Base-by-base conservation (phyloP, 768 basidiomycete species). In the Crucibulum laeve region DNA sequence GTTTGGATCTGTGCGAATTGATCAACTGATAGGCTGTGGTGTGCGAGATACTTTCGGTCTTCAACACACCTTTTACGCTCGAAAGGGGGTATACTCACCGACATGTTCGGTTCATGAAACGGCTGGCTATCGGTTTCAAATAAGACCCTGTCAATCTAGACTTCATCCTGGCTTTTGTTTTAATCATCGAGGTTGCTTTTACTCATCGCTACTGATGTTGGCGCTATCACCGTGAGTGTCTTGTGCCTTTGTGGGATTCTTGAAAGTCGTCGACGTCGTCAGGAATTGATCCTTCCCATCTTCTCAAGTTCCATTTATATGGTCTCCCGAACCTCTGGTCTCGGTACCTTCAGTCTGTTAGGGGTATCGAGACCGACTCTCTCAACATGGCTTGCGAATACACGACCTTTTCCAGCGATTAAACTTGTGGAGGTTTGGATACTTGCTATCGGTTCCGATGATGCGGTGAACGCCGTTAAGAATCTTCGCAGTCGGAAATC, bases 201-300 rank as follows among this genome's bases (percentile, higher is more conserved):
- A 18, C n/a, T 18, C 30, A 43, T 43, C 10, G 7, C 33, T 43
- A 19, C 45, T 48, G 43, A 26, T 42, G 43, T 56, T 52, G 52
- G 48, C 55, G 51, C 53, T 54, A 54, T 56, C 55, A 53, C 51
- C 55, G 57, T 56, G 53, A 50, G 52, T 51, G 22, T 52, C 50
- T 54, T 47, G 30, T 49, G 26, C 57, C 44, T 47, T 52, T 52
- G 42, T 50, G 23, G 38, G 57, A 22, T 40, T 41, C 40, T 49
- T 40, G 46, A 24, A 21, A 26, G 35, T 48, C 50, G 50, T 47
- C 45, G 43, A 52, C 46, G 40, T 53, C 47, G 48, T 51, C 51
- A 54, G 35, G 34, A 34, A 51, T 47, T 44, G 42, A 49, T 47
- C 51, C 51, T 53, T 54, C 49, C 48, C 41, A 54, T 49, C 48